Evolutionary conservation across 768 basidiomycete genomes (phyloP).

Genomic region (Mycena belliarum): DNA sequence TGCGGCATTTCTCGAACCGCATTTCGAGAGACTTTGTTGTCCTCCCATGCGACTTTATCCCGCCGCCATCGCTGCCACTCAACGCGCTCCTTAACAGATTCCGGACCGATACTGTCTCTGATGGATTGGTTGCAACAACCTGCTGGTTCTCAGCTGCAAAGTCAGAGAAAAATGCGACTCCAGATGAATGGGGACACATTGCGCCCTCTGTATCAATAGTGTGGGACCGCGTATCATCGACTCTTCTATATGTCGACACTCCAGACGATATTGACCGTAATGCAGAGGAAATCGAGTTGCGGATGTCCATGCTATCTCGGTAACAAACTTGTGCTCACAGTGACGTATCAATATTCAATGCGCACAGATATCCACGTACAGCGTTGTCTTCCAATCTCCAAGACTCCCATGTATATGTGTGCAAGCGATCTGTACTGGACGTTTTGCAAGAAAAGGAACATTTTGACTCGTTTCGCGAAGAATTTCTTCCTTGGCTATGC

Average conservation of each 20-base stretch:
- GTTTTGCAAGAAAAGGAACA: slow-evolving; percentile 65
- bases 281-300: slow-evolving; percentile 68
- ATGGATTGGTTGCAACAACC: slow-evolving; percentile 63
- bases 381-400: slow-evolving; percentile 67
- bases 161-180: slow-evolving; percentile 53
- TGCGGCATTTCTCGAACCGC: slow-evolving; percentile 73
- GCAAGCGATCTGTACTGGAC: slow-evolving; percentile 72
- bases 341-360: not conserved
- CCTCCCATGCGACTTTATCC: slow-evolving; percentile 88
- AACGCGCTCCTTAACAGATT: slow-evolving; percentile 77
- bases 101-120: slow-evolving; percentile 65
- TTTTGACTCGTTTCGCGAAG: slow-evolving; percentile 83
- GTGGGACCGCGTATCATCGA: slow-evolving; percentile 67
- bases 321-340: slow-evolving; percentile 30
- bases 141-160: slow-evolving; percentile 61
- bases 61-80: slow-evolving; percentile 73
- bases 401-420: slow-evolving; percentile 93
- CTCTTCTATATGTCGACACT: slow-evolving; percentile 73
- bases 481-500: slow-evolving; percentile 91
- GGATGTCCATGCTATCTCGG: slow-evolving; percentile 75
- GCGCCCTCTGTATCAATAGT: slow-evolving; percentile 53
- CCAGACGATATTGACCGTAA: slow-evolving; percentile 68
- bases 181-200: slow-evolving; percentile 68
- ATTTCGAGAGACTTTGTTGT: slow-evolving; percentile 87
- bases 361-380: slow-evolving; percentile 65